Evolutionary conservation across 306 rosid species (phyloP).

Genomic region (Albizia julibrissin): DNA sequence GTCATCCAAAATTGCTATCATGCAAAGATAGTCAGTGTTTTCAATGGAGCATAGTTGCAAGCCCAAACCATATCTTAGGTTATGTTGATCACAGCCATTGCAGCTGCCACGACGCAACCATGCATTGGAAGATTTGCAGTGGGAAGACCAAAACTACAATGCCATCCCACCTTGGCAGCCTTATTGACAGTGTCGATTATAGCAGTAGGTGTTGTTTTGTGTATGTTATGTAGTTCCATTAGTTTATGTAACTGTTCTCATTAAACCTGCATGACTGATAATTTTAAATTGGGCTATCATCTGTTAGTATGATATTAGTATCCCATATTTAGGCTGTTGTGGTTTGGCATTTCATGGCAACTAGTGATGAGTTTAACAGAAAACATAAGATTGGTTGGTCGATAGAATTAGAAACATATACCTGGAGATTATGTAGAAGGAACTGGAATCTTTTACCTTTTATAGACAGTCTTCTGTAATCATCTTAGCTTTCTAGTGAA

Average conservation of each 20-base stretch:
- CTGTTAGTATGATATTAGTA: not conserved
- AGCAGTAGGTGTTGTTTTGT: not conserved
- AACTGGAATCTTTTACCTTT: slow-evolving; percentile 3
- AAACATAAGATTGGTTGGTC: not conserved
- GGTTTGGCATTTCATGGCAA: not conserved
- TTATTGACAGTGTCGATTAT: not conserved
- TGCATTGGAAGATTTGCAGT: not conserved
- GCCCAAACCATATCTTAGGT: not conserved
- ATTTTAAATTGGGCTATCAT: not conserved
- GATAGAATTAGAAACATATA: not conserved
- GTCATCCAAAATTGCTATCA: not conserved
- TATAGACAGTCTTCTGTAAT: not conserved
- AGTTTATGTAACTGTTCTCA: not conserved
- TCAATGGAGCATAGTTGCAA: too few species aligned
- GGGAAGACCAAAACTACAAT: not conserved
- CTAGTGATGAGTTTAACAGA: not conserved
- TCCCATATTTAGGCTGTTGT: not conserved
- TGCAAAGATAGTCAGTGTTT: not conserved
- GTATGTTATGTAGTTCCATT: not conserved
- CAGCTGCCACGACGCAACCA: not conserved
- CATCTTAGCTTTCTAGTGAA: not conserved
- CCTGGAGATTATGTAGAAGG: not conserved
- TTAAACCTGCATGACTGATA: not conserved
- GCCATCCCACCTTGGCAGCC: not conserved
- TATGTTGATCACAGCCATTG: not conserved